Evolutionary conservation across 2,329 filamentous ascomycete genomes (phyloP).

Genomic region (Leptosphaerulina australis): DNA sequence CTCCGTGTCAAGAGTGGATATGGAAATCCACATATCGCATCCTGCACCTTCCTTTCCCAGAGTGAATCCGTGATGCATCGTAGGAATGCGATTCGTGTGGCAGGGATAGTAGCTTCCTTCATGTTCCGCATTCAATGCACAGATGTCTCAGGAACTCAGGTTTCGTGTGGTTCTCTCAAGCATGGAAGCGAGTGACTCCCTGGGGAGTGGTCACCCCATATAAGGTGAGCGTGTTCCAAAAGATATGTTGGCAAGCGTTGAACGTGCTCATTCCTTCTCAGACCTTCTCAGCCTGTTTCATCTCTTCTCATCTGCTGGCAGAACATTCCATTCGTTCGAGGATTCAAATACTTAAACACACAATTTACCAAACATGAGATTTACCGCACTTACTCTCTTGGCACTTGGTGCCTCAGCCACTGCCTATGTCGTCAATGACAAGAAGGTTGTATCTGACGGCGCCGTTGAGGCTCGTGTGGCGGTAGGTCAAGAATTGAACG

Average conservation of each 20-base stretch:
- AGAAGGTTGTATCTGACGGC: conserved; percentile 24
- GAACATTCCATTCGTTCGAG: conserved; percentile 30
- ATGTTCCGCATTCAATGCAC: conserved; percentile 26
- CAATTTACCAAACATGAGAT: conserved; percentile 38
- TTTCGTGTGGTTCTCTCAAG: conserved; percentile 12
- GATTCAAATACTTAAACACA: conserved; percentile 19
- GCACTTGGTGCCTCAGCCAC: conserved; percentile 41
- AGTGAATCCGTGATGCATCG: conserved; percentile 2
- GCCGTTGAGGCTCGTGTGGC: conserved; percentile 37
- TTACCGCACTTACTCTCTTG: conserved; percentile 38
- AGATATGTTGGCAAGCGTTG: conserved; percentile 31
- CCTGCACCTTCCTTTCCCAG: conserved; percentile 21
- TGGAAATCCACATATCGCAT: conserved; percentile 16
- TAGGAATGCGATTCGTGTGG: conserved; percentile 11
- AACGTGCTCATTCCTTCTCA: conserved; percentile 47
- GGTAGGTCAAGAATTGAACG: conserved; percentile 22
- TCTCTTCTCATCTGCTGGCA: conserved; percentile 41
- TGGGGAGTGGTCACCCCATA: conserved; percentile 30
- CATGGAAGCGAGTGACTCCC: conserved; percentile 6
- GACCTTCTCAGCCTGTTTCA: conserved; percentile 36
- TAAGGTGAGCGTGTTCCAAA: conserved; percentile 31
- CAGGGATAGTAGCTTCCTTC: conserved; percentile 18
- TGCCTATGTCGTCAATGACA: conserved; percentile 42
- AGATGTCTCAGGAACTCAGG: conserved; percentile 27
- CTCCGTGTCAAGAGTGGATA: conserved; percentile 25